Evolutionary conservation across 495 filamentous ascomycete species (phyloP), one percentile per base, ranked within the genome.

Genomic region (Letharia columbiana): DNA sequence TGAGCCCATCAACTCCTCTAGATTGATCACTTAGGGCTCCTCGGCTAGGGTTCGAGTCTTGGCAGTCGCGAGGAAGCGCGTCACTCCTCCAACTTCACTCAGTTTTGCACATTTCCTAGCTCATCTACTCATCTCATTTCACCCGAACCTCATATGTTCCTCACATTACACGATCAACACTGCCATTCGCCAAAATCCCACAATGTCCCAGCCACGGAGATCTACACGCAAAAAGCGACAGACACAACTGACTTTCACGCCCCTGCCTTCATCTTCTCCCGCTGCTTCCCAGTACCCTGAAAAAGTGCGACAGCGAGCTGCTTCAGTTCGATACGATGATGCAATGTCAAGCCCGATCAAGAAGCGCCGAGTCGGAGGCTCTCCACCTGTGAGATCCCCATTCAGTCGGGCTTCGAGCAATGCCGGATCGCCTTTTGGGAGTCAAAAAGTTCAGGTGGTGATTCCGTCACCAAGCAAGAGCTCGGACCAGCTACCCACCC

Each of bases 171-270:
- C 8, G 11, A 52, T 28, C 20, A n/a, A 9, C 1, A 4, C 9
- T 47, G 50, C 23, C 1, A 7, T 20, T 61, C 13, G 0, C 10
- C 1, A 15, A 2, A 9, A 1, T 2, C 2, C 15, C 8, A 42
- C 1, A 2, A 70, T 70, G 69, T 28, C 59, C 20, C 61, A 33
- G 13, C 35, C 31, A 20, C 56, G 62, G 10, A 63, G 42, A 33
- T 63, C 69, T 9, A 44, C 3, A 2, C 62, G 66, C 31, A 72
- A 73, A 65, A 81, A 80, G 69, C 57, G 64, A 13, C 79, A 82
- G 71, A 79, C 80, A 56, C 78, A 78, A 61, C 78, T 82, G 56
- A 68, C 77, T 35, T 82, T 82, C 63, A 73, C 73, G 18, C 70
- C 78, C 18, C 49, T 75, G 33, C 65, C 71, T 40, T 70, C 73